Evolutionary conservation across 352 stramenopile species (phyloP).

Genomic region (Globisporangium emineosum): DNA sequence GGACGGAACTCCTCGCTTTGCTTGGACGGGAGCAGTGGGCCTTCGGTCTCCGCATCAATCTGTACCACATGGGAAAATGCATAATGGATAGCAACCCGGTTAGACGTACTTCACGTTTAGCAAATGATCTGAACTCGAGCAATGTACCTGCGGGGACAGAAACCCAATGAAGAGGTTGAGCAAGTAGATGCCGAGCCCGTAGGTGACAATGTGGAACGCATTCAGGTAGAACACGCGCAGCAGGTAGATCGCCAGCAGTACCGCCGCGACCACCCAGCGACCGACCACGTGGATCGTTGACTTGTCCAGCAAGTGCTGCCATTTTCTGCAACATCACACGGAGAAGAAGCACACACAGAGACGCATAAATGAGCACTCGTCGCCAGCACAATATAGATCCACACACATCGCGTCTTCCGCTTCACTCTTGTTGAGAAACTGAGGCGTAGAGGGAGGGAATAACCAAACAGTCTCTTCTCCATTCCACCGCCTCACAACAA

Average conservation of each 20-base stretch:
- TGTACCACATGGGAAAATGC: conserved; percentile 20
- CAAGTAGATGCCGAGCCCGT: conserved; percentile 98
- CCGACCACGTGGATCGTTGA: conserved; percentile 95
- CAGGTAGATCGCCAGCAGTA: conserved; percentile 91
- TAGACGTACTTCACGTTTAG: too few species aligned
- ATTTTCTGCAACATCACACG: conserved; percentile 67
- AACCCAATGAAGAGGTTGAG: conserved; percentile 99
- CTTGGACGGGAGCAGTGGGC: conserved; percentile 88
- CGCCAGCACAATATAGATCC: neutral
- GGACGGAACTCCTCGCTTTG: conserved; percentile 89
- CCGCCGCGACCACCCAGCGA: conserved; percentile 89
- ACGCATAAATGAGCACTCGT: conserved; percentile 1
- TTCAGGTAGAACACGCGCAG: conserved; percentile 91
- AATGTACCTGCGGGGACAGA: conserved; percentile 93
- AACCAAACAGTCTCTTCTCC: neutral
- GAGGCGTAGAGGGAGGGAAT: neutral
- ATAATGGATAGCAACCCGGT: too few species aligned
- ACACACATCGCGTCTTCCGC: neutral
- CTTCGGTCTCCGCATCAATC: conserved; percentile 87
- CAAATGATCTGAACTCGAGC: neutral
- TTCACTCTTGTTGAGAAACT: neutral
- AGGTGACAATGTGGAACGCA: conserved; percentile 98
- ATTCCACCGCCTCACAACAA: neutral
- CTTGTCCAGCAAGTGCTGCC: conserved; percentile 97
- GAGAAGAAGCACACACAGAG: neutral